phyloP scores from a whole-genome alignment of 2,329 filamentous ascomycete genomes.

The Epichloe elymi region DNA sequence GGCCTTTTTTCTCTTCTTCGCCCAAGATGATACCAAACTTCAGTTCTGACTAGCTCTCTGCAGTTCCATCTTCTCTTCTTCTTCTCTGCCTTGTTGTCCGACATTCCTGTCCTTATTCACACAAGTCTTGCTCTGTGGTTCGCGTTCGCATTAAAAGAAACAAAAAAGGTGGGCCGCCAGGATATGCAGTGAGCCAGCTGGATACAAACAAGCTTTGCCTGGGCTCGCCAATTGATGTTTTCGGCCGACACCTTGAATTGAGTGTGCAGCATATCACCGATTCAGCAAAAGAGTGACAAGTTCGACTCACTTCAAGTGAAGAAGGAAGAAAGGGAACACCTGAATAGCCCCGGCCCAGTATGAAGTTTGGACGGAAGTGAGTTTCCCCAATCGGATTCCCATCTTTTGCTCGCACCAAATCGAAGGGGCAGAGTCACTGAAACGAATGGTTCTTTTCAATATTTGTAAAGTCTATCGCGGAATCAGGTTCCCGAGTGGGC shows the following conservation, averaged over 20 bases:
- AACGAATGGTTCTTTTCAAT: conserved; percentile 1
- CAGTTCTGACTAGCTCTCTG: not conserved
- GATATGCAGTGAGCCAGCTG: not conserved
- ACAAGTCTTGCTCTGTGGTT: not conserved
- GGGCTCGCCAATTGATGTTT: not conserved
- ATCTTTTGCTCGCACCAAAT: not conserved
- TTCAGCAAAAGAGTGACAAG: not conserved
- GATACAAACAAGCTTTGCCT: not conserved
- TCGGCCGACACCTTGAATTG: not conserved
- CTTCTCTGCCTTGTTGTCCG: not conserved
- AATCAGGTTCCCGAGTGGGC: conserved; percentile 86
- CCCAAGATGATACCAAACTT: not conserved
- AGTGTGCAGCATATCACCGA: not conserved
- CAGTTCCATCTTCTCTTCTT: not conserved
- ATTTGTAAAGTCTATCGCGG: conserved; percentile 48
- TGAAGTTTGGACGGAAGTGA: conserved; percentile 54
- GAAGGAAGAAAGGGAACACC: not conserved
- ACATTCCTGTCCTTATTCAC: not conserved
- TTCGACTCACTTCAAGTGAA: not conserved
- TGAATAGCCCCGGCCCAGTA: conserved; percentile 14
- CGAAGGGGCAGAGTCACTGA: conserved; percentile 7
- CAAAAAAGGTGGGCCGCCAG: not conserved
- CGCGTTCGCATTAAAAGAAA: not conserved
- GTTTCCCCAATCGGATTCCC: conserved; percentile 10
- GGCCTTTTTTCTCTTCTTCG: not conserved